Conservation (phyloP, 2,329 filamentous ascomycete genomes). For the Colletotrichum orchidophilum region DNA sequence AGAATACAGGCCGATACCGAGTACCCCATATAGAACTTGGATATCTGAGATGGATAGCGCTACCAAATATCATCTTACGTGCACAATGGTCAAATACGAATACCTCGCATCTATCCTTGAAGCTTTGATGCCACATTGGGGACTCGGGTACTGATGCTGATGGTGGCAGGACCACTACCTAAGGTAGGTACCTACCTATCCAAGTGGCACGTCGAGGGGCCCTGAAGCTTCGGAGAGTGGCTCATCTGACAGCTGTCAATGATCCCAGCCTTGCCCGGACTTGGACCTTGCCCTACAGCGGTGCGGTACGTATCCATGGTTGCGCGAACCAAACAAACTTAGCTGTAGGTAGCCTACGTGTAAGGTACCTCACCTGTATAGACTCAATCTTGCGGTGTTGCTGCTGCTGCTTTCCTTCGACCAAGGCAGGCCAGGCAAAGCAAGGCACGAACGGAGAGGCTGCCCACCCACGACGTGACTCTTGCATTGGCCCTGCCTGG, state of each 20-base stretch:
- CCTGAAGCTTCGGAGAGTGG: slow-evolving; percentile 12
- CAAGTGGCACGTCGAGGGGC: not conserved
- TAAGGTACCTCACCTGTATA: too few species aligned
- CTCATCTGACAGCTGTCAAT: slow-evolving; percentile 25
- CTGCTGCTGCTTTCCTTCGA: not conserved
- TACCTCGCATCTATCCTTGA: not conserved
- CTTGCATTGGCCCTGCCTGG: not conserved
- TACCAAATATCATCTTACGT: not conserved
- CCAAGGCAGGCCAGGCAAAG: not conserved
- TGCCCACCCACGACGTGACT: not conserved
- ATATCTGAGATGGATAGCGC: not conserved
- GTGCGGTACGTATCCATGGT: not conserved
- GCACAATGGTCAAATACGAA: not conserved
- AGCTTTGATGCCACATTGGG: not conserved
- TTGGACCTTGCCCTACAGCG: not conserved
- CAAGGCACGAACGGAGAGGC: not conserved
- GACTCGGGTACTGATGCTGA: not conserved
- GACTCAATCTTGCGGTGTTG: not conserved
- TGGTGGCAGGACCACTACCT: not conserved
- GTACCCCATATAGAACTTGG: not conserved
- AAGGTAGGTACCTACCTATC: too few species aligned
- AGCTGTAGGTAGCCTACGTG: too few species aligned
- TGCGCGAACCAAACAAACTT: not conserved
- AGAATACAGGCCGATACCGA: not conserved
- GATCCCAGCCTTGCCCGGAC: not conserved